Conservation (phyloP, 257 asterid genomes). For the Solanum pinnatisectum region DNA sequence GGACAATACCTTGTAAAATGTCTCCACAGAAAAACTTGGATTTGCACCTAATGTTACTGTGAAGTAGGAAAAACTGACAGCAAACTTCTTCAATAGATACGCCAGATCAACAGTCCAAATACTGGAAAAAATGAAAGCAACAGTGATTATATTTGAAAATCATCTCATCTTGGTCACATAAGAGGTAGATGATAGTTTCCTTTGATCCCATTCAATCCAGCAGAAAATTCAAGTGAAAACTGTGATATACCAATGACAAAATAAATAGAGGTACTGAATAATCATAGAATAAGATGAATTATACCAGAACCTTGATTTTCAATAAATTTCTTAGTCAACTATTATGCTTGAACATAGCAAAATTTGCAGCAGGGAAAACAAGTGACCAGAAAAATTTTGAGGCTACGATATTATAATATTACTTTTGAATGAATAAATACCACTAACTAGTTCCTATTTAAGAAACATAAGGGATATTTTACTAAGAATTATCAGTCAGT, state of each 20-base stretch:
- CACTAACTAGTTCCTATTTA: neutral
- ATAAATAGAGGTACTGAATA: neutral
- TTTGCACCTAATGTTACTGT: slow-evolving; percentile 95
- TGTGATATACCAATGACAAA: neutral
- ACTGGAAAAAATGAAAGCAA: neutral
- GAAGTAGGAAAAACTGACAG: slow-evolving; percentile 71
- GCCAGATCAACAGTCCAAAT: slow-evolving; percentile 44
- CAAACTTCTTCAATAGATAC: slow-evolving; percentile 77
- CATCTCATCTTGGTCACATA: neutral
- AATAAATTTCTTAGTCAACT: neutral
- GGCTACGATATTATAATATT: neutral
- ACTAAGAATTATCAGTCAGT: neutral
- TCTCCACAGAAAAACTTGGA: slow-evolving; percentile 82
- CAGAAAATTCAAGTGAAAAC: neutral
- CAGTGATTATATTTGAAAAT: neutral
- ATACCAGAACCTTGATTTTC: neutral
- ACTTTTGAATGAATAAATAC: neutral
- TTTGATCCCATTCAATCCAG: neutral
- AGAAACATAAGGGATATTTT: neutral
- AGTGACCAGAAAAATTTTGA: neutral
- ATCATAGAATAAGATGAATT: neutral
- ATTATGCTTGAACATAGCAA: neutral
- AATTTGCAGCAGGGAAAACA: neutral
- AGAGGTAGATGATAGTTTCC: neutral
- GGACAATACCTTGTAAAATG: slow-evolving; percentile 35